Percentiles rank a stretch among this genome's conserved stretches.
These are phyloP conservation scores for Trichoderma gamsii DNA, from an alignment of 495 filamentous ascomycete genomes.

Conservation along the genomic window DNA sequence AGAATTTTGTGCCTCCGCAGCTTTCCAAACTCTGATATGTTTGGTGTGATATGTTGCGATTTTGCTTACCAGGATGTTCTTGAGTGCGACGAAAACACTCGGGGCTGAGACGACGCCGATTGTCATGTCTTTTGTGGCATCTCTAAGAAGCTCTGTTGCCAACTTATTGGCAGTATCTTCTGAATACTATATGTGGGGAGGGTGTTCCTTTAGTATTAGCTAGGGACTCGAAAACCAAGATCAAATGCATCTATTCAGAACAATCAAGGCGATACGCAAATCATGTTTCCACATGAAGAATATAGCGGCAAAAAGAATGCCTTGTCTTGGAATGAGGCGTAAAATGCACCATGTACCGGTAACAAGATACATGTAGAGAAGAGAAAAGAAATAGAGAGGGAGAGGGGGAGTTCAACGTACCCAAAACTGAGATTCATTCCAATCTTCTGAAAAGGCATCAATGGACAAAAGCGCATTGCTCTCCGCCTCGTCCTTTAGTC, in stretches of 20 bases:
- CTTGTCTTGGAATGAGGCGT: too few relatives aligned
- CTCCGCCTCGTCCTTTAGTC: conserved; percentile 45
- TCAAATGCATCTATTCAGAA: too few relatives aligned
- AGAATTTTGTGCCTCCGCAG: background rate
- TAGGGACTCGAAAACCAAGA: too few relatives aligned
- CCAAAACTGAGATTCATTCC: conserved; percentile 79
- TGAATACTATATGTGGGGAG: conserved; percentile 48
- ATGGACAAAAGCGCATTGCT: conserved; percentile 50
- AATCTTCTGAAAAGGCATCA: conserved; percentile 70
- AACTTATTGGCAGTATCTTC: conserved; percentile 58
- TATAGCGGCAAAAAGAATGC: background rate
- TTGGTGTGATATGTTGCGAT: background rate
- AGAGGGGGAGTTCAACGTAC: conserved; percentile 32
- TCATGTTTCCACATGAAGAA: background rate
- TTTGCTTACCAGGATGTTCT: conserved; percentile 53
- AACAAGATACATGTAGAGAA: background rate
- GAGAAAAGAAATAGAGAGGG: background rate
- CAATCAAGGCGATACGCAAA: too few relatives aligned
- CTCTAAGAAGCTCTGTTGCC: conserved; percentile 56
- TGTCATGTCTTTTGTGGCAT: conserved; percentile 42
- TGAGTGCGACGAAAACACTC: conserved; percentile 68
- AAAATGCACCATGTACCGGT: too few relatives aligned
- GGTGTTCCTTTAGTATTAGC: too few relatives aligned
- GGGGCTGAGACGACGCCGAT: conserved; percentile 70
- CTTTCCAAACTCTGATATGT: too few relatives aligned